phyloP scores from a whole-genome alignment of 345 rosid genomes.

The Triadica sebifera region DNA sequence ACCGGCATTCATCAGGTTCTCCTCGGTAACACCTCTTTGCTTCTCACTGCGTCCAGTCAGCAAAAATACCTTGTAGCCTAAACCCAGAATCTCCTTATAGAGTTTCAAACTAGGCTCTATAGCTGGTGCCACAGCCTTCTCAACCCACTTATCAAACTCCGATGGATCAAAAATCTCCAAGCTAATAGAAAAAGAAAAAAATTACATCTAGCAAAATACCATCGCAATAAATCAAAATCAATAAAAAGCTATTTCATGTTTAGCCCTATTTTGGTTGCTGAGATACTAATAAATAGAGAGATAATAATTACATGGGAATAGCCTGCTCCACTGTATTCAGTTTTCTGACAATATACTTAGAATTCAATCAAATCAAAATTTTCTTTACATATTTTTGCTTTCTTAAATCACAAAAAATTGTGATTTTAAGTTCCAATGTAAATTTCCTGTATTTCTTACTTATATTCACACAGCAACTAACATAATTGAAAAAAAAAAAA shows the following conservation, averaged over 20 bases:
- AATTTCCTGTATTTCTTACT: background rate
- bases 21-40: constrained; percentile 56
- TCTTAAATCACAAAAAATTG: background rate
- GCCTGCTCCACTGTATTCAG: background rate
- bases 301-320: constrained; percentile 3
- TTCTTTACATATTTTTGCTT: background rate
- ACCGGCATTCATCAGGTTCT: constrained; percentile 68
- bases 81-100: constrained; percentile 53
- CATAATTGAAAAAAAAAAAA: background rate
- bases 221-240: background rate
- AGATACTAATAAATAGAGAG: background rate
- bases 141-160: constrained; percentile 85
- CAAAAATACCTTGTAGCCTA: constrained; percentile 77
- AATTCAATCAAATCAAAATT: background rate
- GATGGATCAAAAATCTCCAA: constrained; percentile 60
- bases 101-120: constrained; percentile 72
- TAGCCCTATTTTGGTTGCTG: background rate
- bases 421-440: background rate
- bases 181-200: constrained; percentile 27
- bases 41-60: constrained; percentile 77
- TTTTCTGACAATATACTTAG: background rate
- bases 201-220: constrained; percentile 1
- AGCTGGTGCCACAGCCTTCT: constrained; percentile 62
- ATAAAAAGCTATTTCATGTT: background rate
- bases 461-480: background rate